phyloP scores from a whole-genome alignment of 2,329 filamentous ascomycete genomes.

The Bimuria novae-zelandiae region DNA sequence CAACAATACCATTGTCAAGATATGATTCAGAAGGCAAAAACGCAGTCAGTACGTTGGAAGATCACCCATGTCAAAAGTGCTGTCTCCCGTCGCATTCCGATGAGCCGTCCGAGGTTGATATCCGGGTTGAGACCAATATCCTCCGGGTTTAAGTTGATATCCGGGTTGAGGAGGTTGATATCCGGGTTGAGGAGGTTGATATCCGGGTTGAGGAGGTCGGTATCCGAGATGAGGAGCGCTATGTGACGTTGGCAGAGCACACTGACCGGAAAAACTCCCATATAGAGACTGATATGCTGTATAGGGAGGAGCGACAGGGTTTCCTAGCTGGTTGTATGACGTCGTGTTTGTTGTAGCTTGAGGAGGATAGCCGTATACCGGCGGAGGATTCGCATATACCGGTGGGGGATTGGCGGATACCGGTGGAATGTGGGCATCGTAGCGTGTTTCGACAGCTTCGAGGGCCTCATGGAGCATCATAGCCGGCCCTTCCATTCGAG shows the following conservation, averaged over 20 bases:
- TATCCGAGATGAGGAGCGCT: slow-evolving; percentile 11
- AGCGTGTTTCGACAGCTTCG: slow-evolving; percentile 15
- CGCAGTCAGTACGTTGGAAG: slow-evolving; percentile 9
- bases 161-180: too few species aligned
- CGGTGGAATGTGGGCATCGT: not conserved
- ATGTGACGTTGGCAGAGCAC: not conserved
- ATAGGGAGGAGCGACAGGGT: too few species aligned
- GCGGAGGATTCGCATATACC: too few species aligned
- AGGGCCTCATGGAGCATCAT: slow-evolving; percentile 14
- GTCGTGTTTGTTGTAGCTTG: too few species aligned
- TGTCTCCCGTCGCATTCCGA: not conserved
- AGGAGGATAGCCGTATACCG: too few species aligned
- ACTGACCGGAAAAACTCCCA: not conserved
- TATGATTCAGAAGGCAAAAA: not conserved
- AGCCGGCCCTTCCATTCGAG: not conserved
- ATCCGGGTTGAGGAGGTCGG: too few species aligned
- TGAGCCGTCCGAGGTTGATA: not conserved
- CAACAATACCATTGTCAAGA: slow-evolving; percentile 16
- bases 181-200: too few species aligned
- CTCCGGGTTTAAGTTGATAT: too few species aligned
- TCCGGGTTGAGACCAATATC: slow-evolving; percentile 6
- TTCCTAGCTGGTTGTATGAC: too few species aligned
- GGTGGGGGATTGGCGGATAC: not conserved
- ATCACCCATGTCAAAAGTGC: not conserved
- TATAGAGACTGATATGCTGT: too few species aligned